A percentile compares a stretch with the other conserved stretches of the same genome.
Evolutionary conservation across 202 grass and related monocot species (phyloP).

Genomic region (Setaria viridis): DNA sequence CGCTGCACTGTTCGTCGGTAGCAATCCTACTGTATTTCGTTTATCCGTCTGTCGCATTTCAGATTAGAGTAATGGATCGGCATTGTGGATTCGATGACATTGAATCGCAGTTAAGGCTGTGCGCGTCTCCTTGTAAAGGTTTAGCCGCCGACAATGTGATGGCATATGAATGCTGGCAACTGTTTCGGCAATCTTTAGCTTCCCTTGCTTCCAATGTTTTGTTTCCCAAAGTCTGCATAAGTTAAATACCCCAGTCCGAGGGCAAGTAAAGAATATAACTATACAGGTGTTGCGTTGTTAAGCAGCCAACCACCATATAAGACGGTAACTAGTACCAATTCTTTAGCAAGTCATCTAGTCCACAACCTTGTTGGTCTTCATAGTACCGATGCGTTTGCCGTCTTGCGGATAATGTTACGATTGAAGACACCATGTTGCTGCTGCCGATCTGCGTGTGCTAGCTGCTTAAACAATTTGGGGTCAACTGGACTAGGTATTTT

Average conservation of each 20-base stretch:
- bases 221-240: neutral
- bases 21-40: neutral
- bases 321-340: neutral
- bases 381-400: neutral
- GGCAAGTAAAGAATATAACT: constrained; percentile 12
- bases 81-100: neutral
- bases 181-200: neutral
- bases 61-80: neutral
- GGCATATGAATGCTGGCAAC: neutral
- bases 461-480: neutral
- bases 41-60: neutral
- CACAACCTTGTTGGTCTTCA: neutral
- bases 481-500: neutral
- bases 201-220: neutral
- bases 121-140: neutral
- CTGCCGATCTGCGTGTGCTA: neutral
- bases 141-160: neutral
- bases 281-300: neutral
- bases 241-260: neutral
- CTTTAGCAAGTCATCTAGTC: neutral
- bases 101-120: neutral
- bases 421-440: neutral
- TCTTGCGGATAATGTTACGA: neutral
- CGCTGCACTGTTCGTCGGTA: neutral
- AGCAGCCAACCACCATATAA: neutral